A percentile compares a stretch with the other conserved stretches of the same genome.
Evolutionary conservation across 2,329 filamentous ascomycete species (phyloP).

Genomic region (Talaromyces amestolkiae): DNA sequence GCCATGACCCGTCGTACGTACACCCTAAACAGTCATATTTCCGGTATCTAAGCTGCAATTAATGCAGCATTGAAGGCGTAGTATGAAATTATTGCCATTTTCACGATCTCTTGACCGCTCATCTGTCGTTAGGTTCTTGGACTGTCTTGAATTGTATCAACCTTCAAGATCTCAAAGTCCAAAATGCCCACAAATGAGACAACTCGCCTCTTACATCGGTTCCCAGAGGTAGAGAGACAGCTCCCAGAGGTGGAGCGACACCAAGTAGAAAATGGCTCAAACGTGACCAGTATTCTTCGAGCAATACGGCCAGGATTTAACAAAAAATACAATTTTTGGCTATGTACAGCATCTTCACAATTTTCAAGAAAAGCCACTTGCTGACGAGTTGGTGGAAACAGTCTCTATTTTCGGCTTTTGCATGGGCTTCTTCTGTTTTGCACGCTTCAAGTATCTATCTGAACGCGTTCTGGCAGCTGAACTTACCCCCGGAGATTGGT

Average conservation of each 20-base stretch:
- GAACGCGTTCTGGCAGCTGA: background rate
- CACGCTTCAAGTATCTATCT: background rate
- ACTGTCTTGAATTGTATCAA: background rate
- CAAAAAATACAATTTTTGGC: slow-evolving; percentile 1
- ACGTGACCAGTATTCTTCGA: background rate
- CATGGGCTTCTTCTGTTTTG: background rate
- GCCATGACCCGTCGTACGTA: background rate
- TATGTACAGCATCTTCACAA: background rate
- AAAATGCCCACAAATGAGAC: background rate
- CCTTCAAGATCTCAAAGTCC: background rate
- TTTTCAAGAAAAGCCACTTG: background rate
- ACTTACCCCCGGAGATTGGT: background rate
- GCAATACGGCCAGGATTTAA: background rate
- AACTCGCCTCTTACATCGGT: background rate
- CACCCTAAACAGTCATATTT: too few species aligned
- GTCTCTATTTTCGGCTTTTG: background rate
- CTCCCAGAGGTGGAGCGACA: too few species aligned
- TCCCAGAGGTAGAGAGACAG: background rate
- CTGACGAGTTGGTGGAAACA: background rate
- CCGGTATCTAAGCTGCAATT: background rate
- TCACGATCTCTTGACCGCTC: background rate
- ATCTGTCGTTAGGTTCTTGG: background rate
- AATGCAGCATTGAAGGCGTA: background rate
- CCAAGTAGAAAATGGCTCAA: background rate
- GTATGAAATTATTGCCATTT: background rate